A percentile compares a stretch with the other conserved stretches of the same genome.
Conservation (phyloP, 441 rosid species). For the Corymbia citriodora region DNA sequence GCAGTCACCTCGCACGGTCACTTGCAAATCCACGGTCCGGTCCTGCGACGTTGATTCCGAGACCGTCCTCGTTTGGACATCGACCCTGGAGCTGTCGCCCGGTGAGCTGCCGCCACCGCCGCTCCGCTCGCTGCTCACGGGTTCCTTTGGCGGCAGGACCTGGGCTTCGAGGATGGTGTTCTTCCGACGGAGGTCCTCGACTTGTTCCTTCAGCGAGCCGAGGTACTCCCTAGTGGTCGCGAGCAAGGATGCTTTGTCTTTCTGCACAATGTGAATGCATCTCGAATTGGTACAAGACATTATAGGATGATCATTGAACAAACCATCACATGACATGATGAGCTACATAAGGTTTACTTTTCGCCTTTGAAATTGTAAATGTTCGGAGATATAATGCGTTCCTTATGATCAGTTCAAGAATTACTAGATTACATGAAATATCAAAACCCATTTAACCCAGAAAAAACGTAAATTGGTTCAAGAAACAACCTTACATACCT, state of each 20-base stretch:
- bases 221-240: slow-evolving; percentile 38
- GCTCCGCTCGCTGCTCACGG: not conserved
- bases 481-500: slow-evolving; percentile 25
- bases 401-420: not conserved
- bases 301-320: not conserved
- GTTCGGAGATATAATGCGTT: not conserved
- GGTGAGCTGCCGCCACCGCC: not conserved
- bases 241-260: slow-evolving; percentile 61
- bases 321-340: not conserved
- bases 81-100: slow-evolving; percentile 15
- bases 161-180: slow-evolving; percentile 36
- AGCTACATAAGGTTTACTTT: not conserved
- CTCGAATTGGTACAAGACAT: not conserved
- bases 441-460: not conserved
- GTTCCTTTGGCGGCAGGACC: not conserved
- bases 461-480: not conserved
- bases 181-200: slow-evolving; percentile 32
- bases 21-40: slow-evolving; percentile 31
- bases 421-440: not conserved
- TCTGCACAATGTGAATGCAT: slow-evolving; percentile 25
- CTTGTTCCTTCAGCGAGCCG: slow-evolving; percentile 28
- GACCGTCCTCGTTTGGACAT: slow-evolving; percentile 19
- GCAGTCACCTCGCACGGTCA: slow-evolving; percentile 34
- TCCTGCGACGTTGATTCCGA: slow-evolving; percentile 47
- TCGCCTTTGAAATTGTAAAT: not conserved